phyloP scores from a whole-genome alignment of 768 basidiomycete species.

The Tulasnella sp. region DNA sequence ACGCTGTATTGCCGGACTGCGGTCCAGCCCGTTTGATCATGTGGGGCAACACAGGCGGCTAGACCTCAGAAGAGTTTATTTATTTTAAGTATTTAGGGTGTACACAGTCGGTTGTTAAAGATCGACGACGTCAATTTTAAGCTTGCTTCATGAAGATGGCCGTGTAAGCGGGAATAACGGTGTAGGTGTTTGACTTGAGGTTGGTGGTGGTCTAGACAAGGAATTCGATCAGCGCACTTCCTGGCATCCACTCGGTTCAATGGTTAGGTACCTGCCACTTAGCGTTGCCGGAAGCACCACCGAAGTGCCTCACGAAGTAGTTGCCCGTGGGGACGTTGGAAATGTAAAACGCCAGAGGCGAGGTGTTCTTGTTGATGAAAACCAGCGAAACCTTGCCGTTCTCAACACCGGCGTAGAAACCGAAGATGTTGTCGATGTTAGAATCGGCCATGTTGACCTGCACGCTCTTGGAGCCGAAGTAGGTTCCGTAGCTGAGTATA shows the following conservation, averaged over 20 bases:
- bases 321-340: constrained; percentile 53
- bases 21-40: neutral
- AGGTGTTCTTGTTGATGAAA: constrained; percentile 57
- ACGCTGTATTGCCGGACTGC: neutral
- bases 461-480: constrained; percentile 52
- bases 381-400: constrained; percentile 51
- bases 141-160: constrained; percentile 47
- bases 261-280: constrained; percentile 54
- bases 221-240: constrained; percentile 12
- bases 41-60: neutral
- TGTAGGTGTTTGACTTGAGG: constrained; percentile 44
- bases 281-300: constrained; percentile 56
- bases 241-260: neutral
- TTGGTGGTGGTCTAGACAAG: constrained; percentile 42
- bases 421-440: constrained; percentile 48
- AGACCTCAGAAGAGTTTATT: neutral
- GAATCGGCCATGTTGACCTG: constrained; percentile 53
- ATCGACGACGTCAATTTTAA: neutral
- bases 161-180: constrained; percentile 46
- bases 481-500: constrained; percentile 49
- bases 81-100: neutral
- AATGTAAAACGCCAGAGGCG: constrained; percentile 49
- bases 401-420: constrained; percentile 54
- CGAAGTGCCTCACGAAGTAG: constrained; percentile 60
- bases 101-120: too few relatives aligned